These are phyloP conservation scores for Murraya paniculata DNA, from an alignment of 345 rosid species.

Conservation along the genomic window DNA sequence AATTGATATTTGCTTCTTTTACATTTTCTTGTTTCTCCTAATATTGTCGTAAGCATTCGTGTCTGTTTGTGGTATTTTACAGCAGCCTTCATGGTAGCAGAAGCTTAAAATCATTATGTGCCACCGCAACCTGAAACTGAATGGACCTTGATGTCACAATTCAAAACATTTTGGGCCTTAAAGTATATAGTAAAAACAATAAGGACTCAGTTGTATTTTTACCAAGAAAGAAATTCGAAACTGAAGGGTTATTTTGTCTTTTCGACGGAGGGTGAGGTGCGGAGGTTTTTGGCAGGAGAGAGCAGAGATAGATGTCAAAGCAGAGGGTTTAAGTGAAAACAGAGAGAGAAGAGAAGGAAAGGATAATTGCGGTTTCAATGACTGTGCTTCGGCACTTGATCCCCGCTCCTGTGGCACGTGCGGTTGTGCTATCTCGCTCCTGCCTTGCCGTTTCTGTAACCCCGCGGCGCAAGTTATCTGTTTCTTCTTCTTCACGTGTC, in stretches of 20 bases:
- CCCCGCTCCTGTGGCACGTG: constrained; percentile 57
- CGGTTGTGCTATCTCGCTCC: constrained; percentile 34
- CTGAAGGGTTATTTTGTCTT: constrained; percentile 18
- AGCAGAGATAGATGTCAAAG: constrained; percentile 11
- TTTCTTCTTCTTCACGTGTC: constrained; percentile 35
- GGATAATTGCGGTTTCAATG: constrained; percentile 46
- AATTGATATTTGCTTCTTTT: not conserved
- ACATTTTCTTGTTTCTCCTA: not conserved
- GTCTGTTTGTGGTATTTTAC: not conserved
- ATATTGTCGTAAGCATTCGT: not conserved
- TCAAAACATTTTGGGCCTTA: too few relatives aligned
- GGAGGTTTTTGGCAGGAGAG: constrained; percentile 24
- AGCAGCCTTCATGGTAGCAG: not conserved
- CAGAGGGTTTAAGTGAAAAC: constrained; percentile 20
- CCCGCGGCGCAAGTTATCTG: constrained; percentile 30
- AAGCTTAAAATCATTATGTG: not conserved
- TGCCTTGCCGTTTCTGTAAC: constrained; percentile 21
- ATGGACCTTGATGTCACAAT: too few relatives aligned
- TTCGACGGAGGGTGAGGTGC: constrained; percentile 6
- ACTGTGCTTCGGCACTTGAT: constrained; percentile 60
- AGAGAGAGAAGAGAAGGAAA: constrained; percentile 17
- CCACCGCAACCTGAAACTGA: not conserved
- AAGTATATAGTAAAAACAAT: too few relatives aligned
- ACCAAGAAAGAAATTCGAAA: too few relatives aligned
- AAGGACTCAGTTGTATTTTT: too few relatives aligned